Evolutionary conservation across 306 rosid genomes (phyloP).

Genomic region (Phaseolus lunatus): DNA sequence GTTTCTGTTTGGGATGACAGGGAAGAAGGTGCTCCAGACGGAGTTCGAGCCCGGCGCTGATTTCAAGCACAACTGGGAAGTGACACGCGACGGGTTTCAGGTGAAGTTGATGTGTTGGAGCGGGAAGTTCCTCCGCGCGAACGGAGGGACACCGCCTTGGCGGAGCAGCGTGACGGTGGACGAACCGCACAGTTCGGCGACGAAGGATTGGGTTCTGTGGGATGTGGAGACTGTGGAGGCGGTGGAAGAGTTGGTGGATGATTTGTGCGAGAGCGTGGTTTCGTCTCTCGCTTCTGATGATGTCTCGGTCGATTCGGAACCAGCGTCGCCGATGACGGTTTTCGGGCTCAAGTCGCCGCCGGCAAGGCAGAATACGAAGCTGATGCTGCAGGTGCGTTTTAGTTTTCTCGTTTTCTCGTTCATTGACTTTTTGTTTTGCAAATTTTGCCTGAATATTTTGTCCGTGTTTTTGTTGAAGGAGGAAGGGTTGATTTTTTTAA

Average conservation of each 20-base stretch:
- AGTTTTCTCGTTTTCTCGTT: background rate
- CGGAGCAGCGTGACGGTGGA: conserved; percentile 76
- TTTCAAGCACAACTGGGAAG: conserved; percentile 73
- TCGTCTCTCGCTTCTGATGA: conserved; percentile 65
- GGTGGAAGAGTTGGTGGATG: conserved; percentile 29
- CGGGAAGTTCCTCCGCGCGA: conserved; percentile 73
- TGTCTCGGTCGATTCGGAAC: conserved; percentile 35
- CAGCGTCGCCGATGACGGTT: conserved; percentile 59
- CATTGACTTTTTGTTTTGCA: background rate
- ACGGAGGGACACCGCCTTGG: conserved; percentile 94
- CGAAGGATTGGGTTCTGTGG: conserved; percentile 75
- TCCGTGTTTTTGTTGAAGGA: background rate
- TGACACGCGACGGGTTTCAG: conserved; percentile 78
- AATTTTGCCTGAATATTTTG: background rate
- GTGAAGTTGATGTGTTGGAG: conserved; percentile 69
- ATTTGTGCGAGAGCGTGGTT: conserved; percentile 34
- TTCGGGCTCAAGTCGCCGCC: conserved; percentile 37
- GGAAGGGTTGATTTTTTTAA: background rate
- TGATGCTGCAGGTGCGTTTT: conserved; percentile 30
- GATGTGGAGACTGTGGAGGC: conserved; percentile 61
- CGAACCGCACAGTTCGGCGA: conserved; percentile 55
- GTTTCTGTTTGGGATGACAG: conserved; percentile 73
- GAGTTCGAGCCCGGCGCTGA: conserved; percentile 34
- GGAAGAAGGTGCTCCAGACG: conserved; percentile 54
- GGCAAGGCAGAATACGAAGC: conserved; percentile 20